phyloP scores from a whole-genome alignment of 1,139 yeast genomes.

The Wickerhamiella pararugosa region DNA sequence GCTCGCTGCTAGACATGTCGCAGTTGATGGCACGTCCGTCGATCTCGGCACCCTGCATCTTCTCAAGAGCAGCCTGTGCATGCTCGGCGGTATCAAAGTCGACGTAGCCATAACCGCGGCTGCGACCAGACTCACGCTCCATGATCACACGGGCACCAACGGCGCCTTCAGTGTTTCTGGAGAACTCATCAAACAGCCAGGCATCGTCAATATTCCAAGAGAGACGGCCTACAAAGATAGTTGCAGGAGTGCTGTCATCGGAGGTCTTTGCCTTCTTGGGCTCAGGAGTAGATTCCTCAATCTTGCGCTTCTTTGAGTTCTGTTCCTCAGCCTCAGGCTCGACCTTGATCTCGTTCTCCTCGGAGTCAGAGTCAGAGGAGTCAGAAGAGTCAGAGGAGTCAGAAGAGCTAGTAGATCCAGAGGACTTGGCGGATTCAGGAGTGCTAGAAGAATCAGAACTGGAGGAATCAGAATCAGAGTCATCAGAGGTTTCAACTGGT shows the following conservation, averaged over 20 bases:
- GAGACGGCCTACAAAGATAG: slow-evolving; percentile 89
- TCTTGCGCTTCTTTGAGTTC: slow-evolving; percentile 24
- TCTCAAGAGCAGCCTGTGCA: slow-evolving; percentile 81
- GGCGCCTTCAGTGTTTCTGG: slow-evolving; percentile 59
- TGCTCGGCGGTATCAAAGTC: slow-evolving; percentile 64
- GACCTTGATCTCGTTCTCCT: slow-evolving; percentile 7
- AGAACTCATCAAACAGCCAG: slow-evolving; percentile 81
- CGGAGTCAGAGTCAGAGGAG: slow-evolving; percentile 13
- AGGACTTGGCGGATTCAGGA: not conserved
- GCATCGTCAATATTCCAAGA: slow-evolving; percentile 96
- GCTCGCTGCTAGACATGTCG: slow-evolving; percentile 81
- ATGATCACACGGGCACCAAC: slow-evolving; percentile 79
- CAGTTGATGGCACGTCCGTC: slow-evolving; percentile 95
- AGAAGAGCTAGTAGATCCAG: not conserved
- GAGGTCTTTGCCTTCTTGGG: slow-evolving; percentile 31
- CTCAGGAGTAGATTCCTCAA: slow-evolving; percentile 19
- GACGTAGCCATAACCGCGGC: slow-evolving; percentile 97
- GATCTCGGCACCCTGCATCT: slow-evolving; percentile 82
- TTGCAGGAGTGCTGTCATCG: slow-evolving; percentile 47
- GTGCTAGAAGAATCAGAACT: slow-evolving; percentile 6
- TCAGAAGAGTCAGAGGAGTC: slow-evolving; percentile 4
- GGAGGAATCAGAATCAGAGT: slow-evolving; percentile 6
- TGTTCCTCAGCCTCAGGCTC: slow-evolving; percentile 18
- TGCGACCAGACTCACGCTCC: slow-evolving; percentile 84
- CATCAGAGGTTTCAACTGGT: slow-evolving; percentile 2